Base-by-base conservation (phyloP, 2,329 filamentous ascomycete genomes). In the Kalaharituber pfeilii region DNA sequence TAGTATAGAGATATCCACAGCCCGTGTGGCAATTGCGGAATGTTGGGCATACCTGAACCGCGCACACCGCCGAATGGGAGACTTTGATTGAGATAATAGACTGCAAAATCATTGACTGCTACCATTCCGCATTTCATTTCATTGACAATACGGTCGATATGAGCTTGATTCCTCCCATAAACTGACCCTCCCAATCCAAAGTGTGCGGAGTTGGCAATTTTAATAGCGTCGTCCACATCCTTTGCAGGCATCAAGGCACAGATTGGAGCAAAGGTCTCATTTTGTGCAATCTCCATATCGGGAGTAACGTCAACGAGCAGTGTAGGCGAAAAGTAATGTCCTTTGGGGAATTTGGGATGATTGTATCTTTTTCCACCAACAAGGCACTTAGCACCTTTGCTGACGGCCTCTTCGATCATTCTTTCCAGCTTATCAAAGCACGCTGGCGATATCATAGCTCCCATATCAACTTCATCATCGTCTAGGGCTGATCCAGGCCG, bases 271-370 rank as follows among this genome's bases (percentile, higher is more conserved):
- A 98, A 98, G 64, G 91, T 86, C 69, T 98, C 91, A 60, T 85
- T 81, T 62, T 85, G 82, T 0, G 91, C 87, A 63, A 98, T 88
- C 13, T 72, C 73, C 91, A 98, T 98, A 50, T 76, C 72, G 0
- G 81, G 75, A 0, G 83, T 91, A 4, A 98, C 89, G 67, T 94
- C 84, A n/a, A 80, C 84, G 45, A 98, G 77, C 22, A 98, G 75
- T 0, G 91, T 98, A 0, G 91, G 91, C 20, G 76, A 69, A 73
- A 98, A 98, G 74, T 95, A 98, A 70, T 94, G 86, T 22, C 87
- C 91, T 20, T 75, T 71, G 0, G 84, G 81, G 66, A 88, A 76
- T 2, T 78, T 72, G 0, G 86, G 84, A 68, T 96, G 87, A 3
- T 66, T 61, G 66, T 80, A 75, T 49, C 83, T 78, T 56, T 74